phyloP scores from a whole-genome alignment of 2,329 filamentous ascomycete species.

The Microdochium trichocladiopsis region DNA sequence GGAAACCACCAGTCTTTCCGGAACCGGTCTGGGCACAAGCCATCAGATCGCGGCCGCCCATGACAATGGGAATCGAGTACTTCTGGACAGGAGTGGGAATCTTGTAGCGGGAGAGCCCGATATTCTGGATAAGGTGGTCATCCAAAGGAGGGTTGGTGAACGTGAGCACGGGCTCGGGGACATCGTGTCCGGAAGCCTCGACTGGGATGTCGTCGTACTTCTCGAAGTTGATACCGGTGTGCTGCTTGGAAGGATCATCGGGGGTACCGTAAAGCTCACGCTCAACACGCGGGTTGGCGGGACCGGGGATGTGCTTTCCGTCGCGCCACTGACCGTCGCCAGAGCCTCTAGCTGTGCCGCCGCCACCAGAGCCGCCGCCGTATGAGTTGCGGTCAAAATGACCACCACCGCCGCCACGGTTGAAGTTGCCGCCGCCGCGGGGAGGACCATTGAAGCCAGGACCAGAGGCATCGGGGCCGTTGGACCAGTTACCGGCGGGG shows the following conservation, averaged over 20 bases:
- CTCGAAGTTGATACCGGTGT: slow-evolving; percentile 99
- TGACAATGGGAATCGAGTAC: slow-evolving; percentile 98
- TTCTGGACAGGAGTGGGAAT: slow-evolving; percentile 97
- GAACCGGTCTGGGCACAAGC: slow-evolving; percentile 99
- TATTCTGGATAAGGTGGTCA: slow-evolving; percentile 88
- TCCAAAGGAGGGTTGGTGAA: slow-evolving; percentile 96
- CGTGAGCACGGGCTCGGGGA: slow-evolving; percentile 81
- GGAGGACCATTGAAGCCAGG: slow-evolving; percentile 22
- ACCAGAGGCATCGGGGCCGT: slow-evolving; percentile 16
- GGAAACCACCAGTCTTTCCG: slow-evolving; percentile 98
- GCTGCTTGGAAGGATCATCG: slow-evolving; percentile 91
- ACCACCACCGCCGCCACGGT: slow-evolving; percentile 16
- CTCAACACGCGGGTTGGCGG: slow-evolving; percentile 81
- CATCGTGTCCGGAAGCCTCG: slow-evolving; percentile 88
- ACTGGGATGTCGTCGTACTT: slow-evolving; percentile 99
- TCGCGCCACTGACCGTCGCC: slow-evolving; percentile 96
- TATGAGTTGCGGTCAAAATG: slow-evolving; percentile 58
- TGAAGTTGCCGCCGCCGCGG: slow-evolving; percentile 15
- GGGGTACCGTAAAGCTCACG: slow-evolving; percentile 88
- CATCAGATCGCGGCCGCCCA: slow-evolving; percentile 97
- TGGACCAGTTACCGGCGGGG: slow-evolving; percentile 17
- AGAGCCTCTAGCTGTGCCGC: slow-evolving; percentile 64
- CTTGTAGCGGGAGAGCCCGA: slow-evolving; percentile 89
- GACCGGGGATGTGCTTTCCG: slow-evolving; percentile 91
- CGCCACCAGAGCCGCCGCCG: slow-evolving; percentile 44